Evolutionary conservation across 768 basidiomycete genomes (phyloP), one percentile per base, ranked within the genome.

Genomic region (Rhizopogon roseolus): DNA sequence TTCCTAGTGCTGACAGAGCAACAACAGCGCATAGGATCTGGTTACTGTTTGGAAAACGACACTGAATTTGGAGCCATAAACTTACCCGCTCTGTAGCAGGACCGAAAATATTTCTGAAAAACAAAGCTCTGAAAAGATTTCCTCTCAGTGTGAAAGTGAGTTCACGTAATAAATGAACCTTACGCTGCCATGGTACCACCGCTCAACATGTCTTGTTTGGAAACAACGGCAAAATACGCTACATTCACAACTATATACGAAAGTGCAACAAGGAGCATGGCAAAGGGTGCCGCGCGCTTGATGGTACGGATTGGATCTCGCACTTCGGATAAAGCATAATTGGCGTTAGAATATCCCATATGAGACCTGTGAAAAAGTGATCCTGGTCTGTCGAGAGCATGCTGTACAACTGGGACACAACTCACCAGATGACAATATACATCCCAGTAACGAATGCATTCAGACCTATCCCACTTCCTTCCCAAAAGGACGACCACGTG

Each of bases 51-150:
- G 13, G 41, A 5, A 40, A 34, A 36, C 7, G n/a, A 48, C 5
- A 14, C 19, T 16, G 6, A 38, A 4, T 19, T 19, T 25, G 34
- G 27, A 29, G 17, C 45, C 27, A 36, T 41, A 10, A 1, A 46
- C 72, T 14, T 45, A 86, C 86, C 62, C 74, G 75, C 60, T 86
- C 86, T 0, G 82, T 81, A 0, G 74, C 67, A 0, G 77, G 72
- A 0, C 88, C 88, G 64, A 81, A 90, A 6, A 91, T 64, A 66
- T 86, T 86, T 45, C 87, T 76, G 62, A 91, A 90, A 68, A 87
- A 90, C 32, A 89, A 64, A 0, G 87, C 86, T 2, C 84, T 85
- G 55, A 19, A 34, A 8, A 5, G 19, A 53, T 55, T 1, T 5
- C 44, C 6, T 45, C 3, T 48, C 39, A 45, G 17, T 5, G 41